Base-by-base conservation (phyloP, 192 early-diverging fungal species). In the Mortierella antarctica region DNA sequence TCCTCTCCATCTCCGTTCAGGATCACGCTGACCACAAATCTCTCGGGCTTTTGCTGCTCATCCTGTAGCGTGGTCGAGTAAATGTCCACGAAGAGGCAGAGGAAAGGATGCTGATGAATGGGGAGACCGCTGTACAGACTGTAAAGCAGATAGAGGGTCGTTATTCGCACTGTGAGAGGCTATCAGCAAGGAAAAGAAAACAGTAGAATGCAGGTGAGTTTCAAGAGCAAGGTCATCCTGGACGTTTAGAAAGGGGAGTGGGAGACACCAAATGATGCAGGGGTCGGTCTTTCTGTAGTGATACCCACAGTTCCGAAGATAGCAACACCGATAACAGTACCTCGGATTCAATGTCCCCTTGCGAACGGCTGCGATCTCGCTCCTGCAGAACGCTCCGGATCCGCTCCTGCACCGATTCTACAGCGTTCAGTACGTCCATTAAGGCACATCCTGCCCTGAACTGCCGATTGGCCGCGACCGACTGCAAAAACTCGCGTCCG, bases 101-200 rank as follows among this genome's bases (percentile, higher is more conserved):
- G 59, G 18, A 80, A 80, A 6, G 77, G 77, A 31, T 80, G 71
- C 59, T 68, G 64, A 20, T 80, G 65, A 41, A 80, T 80, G 15
- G 77, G 77, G 5, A 80, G 57, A 40, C 52, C n/a, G 47, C 67
- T 80, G 70, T 80, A 80, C 9, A 80, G 65, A 72, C 70, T 71
- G 60, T 80, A 80, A 1, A 80, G 70, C 45, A 80, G 61, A 61
- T 72, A 80, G 5, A 80, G 58, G 1, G 77, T 72, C 40, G 48
- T 66, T 44, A 80, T 66, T 17, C 77, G 57, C 17, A 80, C 50
- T 65, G 68, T 80, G 65, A 67, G 21, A 12, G 59, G 57, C 77
- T 80, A 62, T 11, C 53, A 51, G 52, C 40, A 20, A 21, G 12
- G 13, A 56, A n/a, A 15, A 58, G 58, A 20, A 68, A 46, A 56